Base-by-base conservation (phyloP, 2,329 filamentous ascomycete species). In the Polytolypa hystricis region DNA sequence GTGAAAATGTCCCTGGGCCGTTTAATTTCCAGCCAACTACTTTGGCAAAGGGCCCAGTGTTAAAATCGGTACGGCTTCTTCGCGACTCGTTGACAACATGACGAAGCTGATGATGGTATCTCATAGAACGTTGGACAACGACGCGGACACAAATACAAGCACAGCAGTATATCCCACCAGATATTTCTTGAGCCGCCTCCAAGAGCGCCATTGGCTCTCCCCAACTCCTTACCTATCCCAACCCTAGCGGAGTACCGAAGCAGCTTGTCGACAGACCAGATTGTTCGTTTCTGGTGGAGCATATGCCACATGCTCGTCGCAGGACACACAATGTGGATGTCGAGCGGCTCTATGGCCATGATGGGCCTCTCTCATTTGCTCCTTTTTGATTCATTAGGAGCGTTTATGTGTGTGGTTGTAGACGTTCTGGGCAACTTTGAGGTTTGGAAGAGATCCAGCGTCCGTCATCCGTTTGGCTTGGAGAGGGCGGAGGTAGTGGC, bases 391-490 rank as follows among this genome's bases (percentile, higher is more conserved):
- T 89, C 91, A 6, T 76, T 93, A 2, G 91, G 86, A 21, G 91
- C 91, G 4, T 79, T 87, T 32, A 75, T 96, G 4, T 96, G 89
- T 57, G 86, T 94, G 3, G 79, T 77, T 9, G 89, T 96, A 31
- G 91, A 98, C 54, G 84, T 96, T 1, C 74, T 95, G 32, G 79
- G 84, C 35, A 98, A 98, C 58, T 98, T 98, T 51, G 91, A 98
- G 56, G 87, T 96, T 27, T 98, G 91, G 91, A 84, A 85, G 46
- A 76, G 89, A 31, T 89, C 84, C 48, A 93, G 81, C 47, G 82
- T 98, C 49, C 79, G 87, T 16, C 86, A 98, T 60, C 91, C 91
- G 0, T 98, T 98, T 54, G 87, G 74, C 3, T 73, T 98, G 16
- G 85, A 95, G 62, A 77, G 91, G 37, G 83, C 84, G 40, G 91